phyloP scores from a whole-genome alignment of 192 early-diverging fungal genomes.

The Cladochytrium replicatum region DNA sequence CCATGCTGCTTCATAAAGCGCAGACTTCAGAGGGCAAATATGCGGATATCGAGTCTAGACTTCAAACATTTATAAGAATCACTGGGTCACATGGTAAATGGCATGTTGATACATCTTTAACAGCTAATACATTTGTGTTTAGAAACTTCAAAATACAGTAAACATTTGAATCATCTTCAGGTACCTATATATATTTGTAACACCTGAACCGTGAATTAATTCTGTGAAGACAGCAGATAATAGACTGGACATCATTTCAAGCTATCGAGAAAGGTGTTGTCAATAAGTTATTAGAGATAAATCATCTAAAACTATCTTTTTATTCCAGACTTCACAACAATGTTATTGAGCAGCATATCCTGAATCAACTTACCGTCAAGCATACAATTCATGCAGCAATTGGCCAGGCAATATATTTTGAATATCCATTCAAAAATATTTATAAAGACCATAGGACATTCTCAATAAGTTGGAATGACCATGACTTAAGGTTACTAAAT shows the following conservation, averaged over 20 bases:
- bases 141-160: no score
- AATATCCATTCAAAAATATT: constrained; percentile 33
- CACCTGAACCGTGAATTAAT: no score
- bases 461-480: constrained; percentile 32
- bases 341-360: constrained; percentile 10
- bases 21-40: no score
- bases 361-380: constrained; percentile 21
- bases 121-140: no score
- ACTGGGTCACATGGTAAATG: no score
- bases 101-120: no score
- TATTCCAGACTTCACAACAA: not conserved
- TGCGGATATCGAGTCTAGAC: no score
- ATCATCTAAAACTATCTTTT: not conserved
- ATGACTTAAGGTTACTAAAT: constrained; percentile 22
- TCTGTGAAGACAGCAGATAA: no score
- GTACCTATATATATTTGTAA: no score
- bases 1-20: no score
- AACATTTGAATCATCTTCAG: no score
- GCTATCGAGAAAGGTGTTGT: constrained; percentile 23
- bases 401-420: constrained; percentile 33
- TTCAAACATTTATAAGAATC: no score
- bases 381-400: constrained; percentile 24
- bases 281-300: not conserved
- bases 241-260: constrained; percentile 32
- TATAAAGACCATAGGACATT: constrained; percentile 30